These are phyloP conservation scores for Quillaja saponaria DNA, from an alignment of 306 rosid genomes.

Conservation along the genomic window DNA sequence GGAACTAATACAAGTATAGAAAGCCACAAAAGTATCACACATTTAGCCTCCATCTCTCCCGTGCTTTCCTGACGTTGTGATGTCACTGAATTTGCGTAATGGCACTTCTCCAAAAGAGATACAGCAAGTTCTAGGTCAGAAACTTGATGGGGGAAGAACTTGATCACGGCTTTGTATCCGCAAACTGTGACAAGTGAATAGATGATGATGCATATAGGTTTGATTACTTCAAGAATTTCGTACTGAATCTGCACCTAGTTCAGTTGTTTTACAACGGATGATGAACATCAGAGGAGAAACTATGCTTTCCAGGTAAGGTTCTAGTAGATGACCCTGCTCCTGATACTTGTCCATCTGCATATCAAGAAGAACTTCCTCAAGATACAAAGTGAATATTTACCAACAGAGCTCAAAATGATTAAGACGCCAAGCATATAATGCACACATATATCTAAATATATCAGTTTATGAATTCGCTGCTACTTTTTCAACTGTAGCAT, in stretches of 20 bases:
- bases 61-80: slow-evolving; percentile 81
- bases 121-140: slow-evolving; percentile 95
- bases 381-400: not conserved
- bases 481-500: not conserved
- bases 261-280: slow-evolving; percentile 65
- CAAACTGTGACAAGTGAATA: slow-evolving; percentile 79
- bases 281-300: slow-evolving; percentile 79
- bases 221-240: slow-evolving; percentile 64
- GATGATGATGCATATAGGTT: slow-evolving; percentile 78
- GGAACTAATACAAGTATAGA: slow-evolving; percentile 91
- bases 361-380: slow-evolving; percentile 20
- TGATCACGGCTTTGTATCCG: slow-evolving; percentile 84
- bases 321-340: slow-evolving; percentile 90
- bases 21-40: slow-evolving; percentile 91
- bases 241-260: slow-evolving; percentile 61
- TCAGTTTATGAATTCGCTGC: not conserved
- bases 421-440: not conserved
- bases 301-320: slow-evolving; percentile 88
- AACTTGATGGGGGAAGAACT: slow-evolving; percentile 93
- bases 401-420: not conserved
- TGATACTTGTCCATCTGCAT: slow-evolving; percentile 94
- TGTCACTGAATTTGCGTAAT: slow-evolving; percentile 50
- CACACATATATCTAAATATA: not conserved
- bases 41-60: slow-evolving; percentile 91
- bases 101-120: slow-evolving; percentile 79